These are phyloP conservation scores for Aspergillus udagawae DNA, from an alignment of 2,329 filamentous ascomycete species.

Conservation along the genomic window DNA sequence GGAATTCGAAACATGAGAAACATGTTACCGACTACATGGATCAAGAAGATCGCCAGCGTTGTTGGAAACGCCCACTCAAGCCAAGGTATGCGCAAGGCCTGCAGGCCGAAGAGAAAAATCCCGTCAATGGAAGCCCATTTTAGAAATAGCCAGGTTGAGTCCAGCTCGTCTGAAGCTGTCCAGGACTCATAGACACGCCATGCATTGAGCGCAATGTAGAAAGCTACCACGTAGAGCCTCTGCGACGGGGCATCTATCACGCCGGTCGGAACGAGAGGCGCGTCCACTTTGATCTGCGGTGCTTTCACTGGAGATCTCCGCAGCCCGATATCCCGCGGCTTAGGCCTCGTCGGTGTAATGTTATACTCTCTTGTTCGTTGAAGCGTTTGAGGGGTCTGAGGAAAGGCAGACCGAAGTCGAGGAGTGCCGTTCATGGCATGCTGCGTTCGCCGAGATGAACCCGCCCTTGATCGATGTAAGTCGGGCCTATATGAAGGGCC, in stretches of 20 bases:
- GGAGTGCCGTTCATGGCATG: slow-evolving; percentile 81
- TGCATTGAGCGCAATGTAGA: slow-evolving; percentile 71
- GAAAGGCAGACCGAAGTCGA: slow-evolving; percentile 76
- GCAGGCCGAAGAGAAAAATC: slow-evolving; percentile 79
- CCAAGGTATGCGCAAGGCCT: slow-evolving; percentile 90
- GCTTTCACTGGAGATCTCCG: slow-evolving; percentile 22
- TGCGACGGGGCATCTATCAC: slow-evolving; percentile 88
- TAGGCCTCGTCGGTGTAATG: slow-evolving; percentile 22
- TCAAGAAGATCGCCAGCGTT: slow-evolving; percentile 65
- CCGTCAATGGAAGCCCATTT: slow-evolving; percentile 93
- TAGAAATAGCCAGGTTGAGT: slow-evolving; percentile 84
- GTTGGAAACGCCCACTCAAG: slow-evolving; percentile 80
- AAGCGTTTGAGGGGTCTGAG: slow-evolving; percentile 63
- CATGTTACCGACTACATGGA: slow-evolving; percentile 70
- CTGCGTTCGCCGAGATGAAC: slow-evolving; percentile 29
- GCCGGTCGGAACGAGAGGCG: slow-evolving; percentile 66
- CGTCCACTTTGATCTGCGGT: slow-evolving; percentile 17
- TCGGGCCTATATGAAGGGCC: slow-evolving; percentile 2
- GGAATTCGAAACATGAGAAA: slow-evolving; percentile 92
- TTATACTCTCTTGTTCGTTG: slow-evolving; percentile 33
- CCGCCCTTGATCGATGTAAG: slow-evolving; percentile 1
- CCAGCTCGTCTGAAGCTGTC: slow-evolving; percentile 72
- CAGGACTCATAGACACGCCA: slow-evolving; percentile 89
- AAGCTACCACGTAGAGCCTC: slow-evolving; percentile 76
- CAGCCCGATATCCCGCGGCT: slow-evolving; percentile 19